Percentiles rank a stretch among this genome's conserved stretches.
These are phyloP conservation scores for Holtermannia corniformis DNA, from an alignment of 768 basidiomycete species.

Conservation along the genomic window DNA sequence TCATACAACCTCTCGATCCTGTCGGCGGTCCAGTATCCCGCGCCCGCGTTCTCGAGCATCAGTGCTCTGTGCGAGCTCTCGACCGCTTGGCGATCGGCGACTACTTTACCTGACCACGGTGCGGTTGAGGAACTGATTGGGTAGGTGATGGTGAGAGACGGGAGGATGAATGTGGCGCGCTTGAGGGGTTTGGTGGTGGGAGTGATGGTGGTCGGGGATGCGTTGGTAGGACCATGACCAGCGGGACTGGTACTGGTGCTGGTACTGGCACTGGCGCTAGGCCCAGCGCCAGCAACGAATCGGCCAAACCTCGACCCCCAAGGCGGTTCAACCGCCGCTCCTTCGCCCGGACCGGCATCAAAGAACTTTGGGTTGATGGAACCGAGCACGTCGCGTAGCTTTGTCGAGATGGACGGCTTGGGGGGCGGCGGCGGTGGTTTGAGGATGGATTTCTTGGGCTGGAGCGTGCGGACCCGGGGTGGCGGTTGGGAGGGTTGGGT, in stretches of 20 bases:
- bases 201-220: conserved; percentile 1
- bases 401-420: conserved; percentile 35
- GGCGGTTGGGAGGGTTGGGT: conserved; percentile 32
- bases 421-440: conserved; percentile 41
- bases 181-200: conserved; percentile 53
- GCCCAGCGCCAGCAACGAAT: conserved; percentile 12
- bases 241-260: conserved; percentile 4
- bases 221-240: conserved; percentile 7
- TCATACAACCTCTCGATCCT: conserved; percentile 78
- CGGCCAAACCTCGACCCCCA: conserved; percentile 29
- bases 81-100: conserved; percentile 68
- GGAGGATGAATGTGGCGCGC: conserved; percentile 83
- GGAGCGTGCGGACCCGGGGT: not conserved
- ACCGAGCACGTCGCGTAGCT: conserved; percentile 33
- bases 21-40: conserved; percentile 76
- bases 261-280: conserved; percentile 1
- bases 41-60: conserved; percentile 26
- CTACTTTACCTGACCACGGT: conserved; percentile 65
- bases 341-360: conserved; percentile 8
- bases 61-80: conserved; percentile 23
- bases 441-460: conserved; percentile 37
- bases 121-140: conserved; percentile 78
- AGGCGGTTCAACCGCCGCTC: conserved; percentile 1
- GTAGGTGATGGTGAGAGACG: conserved; percentile 75
- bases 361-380: conserved; percentile 25